A percentile compares a stretch with the other conserved stretches of the same genome.
Conservation (phyloP, 169 alveolate genomes). For the Eimeria necatrix region DNA sequence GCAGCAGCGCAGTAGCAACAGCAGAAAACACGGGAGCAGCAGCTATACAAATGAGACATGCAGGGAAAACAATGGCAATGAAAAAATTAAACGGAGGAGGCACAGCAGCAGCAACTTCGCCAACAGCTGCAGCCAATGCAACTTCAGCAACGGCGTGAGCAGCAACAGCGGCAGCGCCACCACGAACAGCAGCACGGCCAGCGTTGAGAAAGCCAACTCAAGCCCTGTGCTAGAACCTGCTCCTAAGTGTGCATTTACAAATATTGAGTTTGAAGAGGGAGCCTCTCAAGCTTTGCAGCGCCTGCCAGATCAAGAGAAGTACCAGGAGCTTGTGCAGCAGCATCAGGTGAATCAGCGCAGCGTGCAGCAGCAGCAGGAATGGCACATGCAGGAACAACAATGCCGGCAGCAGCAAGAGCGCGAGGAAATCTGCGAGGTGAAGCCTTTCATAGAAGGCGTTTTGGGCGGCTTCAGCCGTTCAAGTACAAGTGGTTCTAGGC, state of each 20-base stretch:
- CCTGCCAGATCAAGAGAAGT: too few relatives aligned
- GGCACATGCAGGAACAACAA: background rate
- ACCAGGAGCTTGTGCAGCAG: too few relatives aligned
- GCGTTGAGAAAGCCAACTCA: background rate
- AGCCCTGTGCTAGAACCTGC: background rate
- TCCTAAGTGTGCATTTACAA: too few relatives aligned
- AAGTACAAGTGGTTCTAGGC: background rate
- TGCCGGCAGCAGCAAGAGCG: background rate
- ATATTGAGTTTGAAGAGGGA: background rate
- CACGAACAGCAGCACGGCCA: background rate
- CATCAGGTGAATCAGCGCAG: too few relatives aligned
- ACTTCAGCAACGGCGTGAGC: background rate
- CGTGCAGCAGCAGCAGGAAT: background rate
- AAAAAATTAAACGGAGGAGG: background rate
- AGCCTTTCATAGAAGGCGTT: background rate
- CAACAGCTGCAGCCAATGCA: background rate
- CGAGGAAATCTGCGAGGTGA: background rate
- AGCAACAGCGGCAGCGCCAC: background rate
- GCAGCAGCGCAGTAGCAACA: conserved; percentile 11
- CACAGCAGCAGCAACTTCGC: background rate
- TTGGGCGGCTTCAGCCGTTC: background rate
- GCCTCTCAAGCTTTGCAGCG: background rate
- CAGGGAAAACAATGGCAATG: too few relatives aligned
- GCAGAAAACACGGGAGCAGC: background rate
- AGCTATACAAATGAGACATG: background rate